Evolutionary conservation across 1,139 yeast species (phyloP).

Genomic region (Spencermartinsiella ligniputridi): DNA sequence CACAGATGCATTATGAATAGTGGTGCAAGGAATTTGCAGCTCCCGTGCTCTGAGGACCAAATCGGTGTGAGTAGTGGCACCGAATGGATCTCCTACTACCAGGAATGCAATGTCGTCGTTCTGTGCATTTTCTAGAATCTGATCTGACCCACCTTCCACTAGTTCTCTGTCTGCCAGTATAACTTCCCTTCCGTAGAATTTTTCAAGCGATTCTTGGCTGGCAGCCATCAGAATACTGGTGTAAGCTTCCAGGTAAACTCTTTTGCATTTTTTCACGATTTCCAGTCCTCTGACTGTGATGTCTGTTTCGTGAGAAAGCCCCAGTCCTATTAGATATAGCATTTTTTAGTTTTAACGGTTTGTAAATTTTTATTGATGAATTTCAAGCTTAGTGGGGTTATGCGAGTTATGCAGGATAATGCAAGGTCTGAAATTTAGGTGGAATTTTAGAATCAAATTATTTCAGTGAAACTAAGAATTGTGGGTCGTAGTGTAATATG

Average conservation of each 20-base stretch:
- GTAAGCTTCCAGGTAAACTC: conserved; percentile 92
- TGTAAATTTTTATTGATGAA: too few species aligned
- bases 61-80: conserved; percentile 98
- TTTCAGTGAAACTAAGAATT: too few species aligned
- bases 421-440: too few species aligned
- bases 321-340: conserved; percentile 89
- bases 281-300: conserved; percentile 94
- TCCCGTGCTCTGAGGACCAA: conserved; percentile 87
- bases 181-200: conserved; percentile 79
- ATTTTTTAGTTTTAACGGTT: too few species aligned
- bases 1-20: conserved; percentile 92
- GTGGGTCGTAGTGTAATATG: too few species aligned
- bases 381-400: too few species aligned
- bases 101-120: conserved; percentile 81
- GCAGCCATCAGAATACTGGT: conserved; percentile 96
- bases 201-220: conserved; percentile 54
- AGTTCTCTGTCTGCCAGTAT: conserved; percentile 90
- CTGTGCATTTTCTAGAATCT: conserved; percentile 71
- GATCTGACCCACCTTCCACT: conserved; percentile 85
- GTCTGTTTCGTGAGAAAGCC: conserved; percentile 82
- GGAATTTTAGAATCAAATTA: too few species aligned
- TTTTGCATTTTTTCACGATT: conserved; percentile 71
- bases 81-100: conserved; percentile 97
- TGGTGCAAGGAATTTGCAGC: conserved; percentile 68
- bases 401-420: too few species aligned